phyloP scores from a whole-genome alignment of 139 green algal genomes.

The Closterium sp. region DNA sequence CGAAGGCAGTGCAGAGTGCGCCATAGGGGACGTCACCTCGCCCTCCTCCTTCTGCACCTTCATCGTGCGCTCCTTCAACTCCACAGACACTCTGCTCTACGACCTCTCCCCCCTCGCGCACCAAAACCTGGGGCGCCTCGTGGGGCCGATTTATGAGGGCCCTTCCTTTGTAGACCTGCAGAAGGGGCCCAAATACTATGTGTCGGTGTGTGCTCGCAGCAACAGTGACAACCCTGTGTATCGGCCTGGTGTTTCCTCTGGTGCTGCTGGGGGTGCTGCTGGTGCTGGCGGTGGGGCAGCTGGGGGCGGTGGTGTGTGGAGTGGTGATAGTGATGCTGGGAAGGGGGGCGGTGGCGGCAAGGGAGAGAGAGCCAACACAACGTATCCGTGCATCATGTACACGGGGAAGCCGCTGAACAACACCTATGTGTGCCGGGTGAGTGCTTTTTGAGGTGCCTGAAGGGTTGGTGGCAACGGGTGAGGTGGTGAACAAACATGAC shows the following conservation, averaged over 20 bases:
- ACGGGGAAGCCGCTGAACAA: neutral
- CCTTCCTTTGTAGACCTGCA: neutral
- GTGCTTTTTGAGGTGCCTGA: too few species aligned
- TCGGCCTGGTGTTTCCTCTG: neutral
- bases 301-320: too few species aligned
- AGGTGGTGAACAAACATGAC: too few species aligned
- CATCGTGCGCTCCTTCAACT: neutral
- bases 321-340: neutral
- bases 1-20: neutral
- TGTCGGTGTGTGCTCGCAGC: neutral
- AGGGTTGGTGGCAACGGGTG: too few species aligned
- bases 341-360: too few species aligned
- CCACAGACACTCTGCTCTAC: neutral
- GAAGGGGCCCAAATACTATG: slow-evolving; percentile 11
- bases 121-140: slow-evolving; percentile 5
- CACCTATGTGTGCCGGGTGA: slow-evolving; percentile 28
- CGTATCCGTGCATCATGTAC: neutral
- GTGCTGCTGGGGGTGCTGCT: neutral
- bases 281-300: neutral
- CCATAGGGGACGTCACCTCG: neutral
- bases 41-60: neutral
- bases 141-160: slow-evolving; percentile 18
- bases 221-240: neutral
- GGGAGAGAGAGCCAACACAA: neutral
- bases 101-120: slow-evolving; percentile 9